Base-by-base conservation (phyloP, 345 rosid genomes). In the Moringa oleifera region DNA sequence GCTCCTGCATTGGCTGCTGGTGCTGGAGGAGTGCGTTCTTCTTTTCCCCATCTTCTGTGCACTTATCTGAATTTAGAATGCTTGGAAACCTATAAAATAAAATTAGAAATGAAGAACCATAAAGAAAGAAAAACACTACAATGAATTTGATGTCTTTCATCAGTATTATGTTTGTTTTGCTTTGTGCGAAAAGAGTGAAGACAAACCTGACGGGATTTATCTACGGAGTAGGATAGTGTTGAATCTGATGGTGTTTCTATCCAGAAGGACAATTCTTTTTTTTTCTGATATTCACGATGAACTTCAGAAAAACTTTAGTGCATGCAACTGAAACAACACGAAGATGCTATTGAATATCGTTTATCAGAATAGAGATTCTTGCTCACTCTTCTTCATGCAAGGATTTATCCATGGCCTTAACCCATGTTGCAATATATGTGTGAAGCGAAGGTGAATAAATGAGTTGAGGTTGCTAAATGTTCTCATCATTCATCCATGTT, bases 1-100 rank as follows among this genome's bases (percentile, higher is more conserved):
- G 99, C 96, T 71, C 99, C 99, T 75, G 90, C 97, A 52, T 76
- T 90, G 81, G 99, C 99, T 51, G 96, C 99, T 69, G 96, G 97
- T 73, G 95, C 99, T 61, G 99, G 99, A 76, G 97, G 96, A 83
- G 99, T 94, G 64, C 41, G 82, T 65, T 68, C 57, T 58, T 81
- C 54, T 33, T 37, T 13, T 70, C 52, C 56, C 33, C 25, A 3
- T 51, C 49, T 57, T 45, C 19, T 57, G 63, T 16, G 33, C 28
- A 4, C 51, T 61, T 58, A 23, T 25, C 12, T 16, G 1, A 25
- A 0, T 25, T 55, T 6, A 21, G 36, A 23, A 41, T 49, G 41
- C 22, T 0, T 15, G 19, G 12, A 16, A 51, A 20, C 11, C 5
- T 33, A 5, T 33, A 33, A 33, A 33, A 33, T 4, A 11, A 11